A percentile compares a stretch with the other conserved stretches of the same genome.
These are phyloP conservation scores for Camelina sativa DNA, from an alignment of 345 rosid species.

Conservation along the genomic window DNA sequence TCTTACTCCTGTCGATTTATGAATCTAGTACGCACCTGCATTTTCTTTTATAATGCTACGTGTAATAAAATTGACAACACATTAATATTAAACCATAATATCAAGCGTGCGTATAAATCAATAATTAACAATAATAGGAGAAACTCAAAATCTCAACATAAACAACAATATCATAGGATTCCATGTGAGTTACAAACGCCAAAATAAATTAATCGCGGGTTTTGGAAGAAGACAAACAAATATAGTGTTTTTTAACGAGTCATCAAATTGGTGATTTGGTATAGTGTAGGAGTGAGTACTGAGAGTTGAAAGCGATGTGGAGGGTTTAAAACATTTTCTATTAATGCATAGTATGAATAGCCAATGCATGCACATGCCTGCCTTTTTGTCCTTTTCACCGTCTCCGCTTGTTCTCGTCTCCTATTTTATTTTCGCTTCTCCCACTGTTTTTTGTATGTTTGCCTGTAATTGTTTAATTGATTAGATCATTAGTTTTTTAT, in stretches of 20 bases:
- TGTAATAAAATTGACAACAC: background rate
- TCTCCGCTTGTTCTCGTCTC: conserved; percentile 13
- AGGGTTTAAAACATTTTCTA: background rate
- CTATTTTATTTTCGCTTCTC: conserved; percentile 39
- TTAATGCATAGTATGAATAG: background rate
- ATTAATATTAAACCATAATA: background rate
- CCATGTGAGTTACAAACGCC: conserved; percentile 27
- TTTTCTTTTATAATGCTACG: background rate
- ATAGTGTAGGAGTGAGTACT: background rate
- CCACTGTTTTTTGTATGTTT: background rate
- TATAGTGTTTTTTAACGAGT: background rate
- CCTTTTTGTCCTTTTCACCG: conserved; percentile 23
- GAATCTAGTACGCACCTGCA: background rate
- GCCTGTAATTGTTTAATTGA: conserved; percentile 3
- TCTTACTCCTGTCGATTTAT: background rate
- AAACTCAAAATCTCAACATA: conserved; percentile 8
- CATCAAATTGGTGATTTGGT: conserved; percentile 25
- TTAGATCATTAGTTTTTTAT: conserved; percentile 3
- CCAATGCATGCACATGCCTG: conserved; percentile 38
- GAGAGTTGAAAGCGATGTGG: conserved; percentile 25
- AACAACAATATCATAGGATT: conserved; percentile 27
- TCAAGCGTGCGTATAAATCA: conserved; percentile 4
- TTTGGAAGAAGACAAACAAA: conserved; percentile 24
- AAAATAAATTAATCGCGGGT: conserved; percentile 11
- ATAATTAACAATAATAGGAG: background rate